These are phyloP conservation scores for Moricandia arvensis DNA, from an alignment of 345 rosid species.

Conservation along the genomic window DNA sequence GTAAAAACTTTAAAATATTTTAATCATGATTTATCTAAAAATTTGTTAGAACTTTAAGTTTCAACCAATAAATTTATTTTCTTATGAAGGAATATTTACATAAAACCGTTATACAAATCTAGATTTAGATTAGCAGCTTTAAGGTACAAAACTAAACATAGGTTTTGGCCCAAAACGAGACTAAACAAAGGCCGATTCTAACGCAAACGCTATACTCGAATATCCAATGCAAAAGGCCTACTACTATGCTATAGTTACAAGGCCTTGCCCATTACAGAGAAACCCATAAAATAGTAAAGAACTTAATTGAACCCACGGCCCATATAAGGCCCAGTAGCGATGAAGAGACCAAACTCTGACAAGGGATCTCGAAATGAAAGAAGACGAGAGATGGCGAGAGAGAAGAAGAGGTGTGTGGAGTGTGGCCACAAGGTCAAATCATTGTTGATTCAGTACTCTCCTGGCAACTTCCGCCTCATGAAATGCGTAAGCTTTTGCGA, in stretches of 20 bases:
- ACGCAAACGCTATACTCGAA: not conserved
- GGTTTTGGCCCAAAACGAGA: not conserved
- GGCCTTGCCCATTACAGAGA: no score
- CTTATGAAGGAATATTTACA: no score
- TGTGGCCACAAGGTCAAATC: slow-evolving; percentile 58
- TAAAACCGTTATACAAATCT: no score
- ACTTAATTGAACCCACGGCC: not conserved
- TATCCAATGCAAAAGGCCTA: no score
- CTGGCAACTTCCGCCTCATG: slow-evolving; percentile 70
- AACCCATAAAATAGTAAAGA: no score
- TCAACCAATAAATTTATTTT: no score
- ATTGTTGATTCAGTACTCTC: slow-evolving; percentile 69
- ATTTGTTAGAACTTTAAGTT: no score
- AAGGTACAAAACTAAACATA: not conserved
- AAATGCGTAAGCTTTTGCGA: slow-evolving; percentile 56
- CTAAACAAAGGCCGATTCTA: not conserved
- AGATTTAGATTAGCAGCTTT: not conserved
- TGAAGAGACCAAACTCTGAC: not conserved
- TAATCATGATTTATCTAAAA: no score
- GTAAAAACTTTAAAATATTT: no score
- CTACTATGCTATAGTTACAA: no score
- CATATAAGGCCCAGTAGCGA: not conserved
- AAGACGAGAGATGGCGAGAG: not conserved
- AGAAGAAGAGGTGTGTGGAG: slow-evolving; percentile 55
- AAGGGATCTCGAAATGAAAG: not conserved